Percentiles rank a stretch among this genome's conserved stretches.
phyloP scores from a whole-genome alignment of 148 eudicot genomes.

The Rhododendron ovatum region DNA sequence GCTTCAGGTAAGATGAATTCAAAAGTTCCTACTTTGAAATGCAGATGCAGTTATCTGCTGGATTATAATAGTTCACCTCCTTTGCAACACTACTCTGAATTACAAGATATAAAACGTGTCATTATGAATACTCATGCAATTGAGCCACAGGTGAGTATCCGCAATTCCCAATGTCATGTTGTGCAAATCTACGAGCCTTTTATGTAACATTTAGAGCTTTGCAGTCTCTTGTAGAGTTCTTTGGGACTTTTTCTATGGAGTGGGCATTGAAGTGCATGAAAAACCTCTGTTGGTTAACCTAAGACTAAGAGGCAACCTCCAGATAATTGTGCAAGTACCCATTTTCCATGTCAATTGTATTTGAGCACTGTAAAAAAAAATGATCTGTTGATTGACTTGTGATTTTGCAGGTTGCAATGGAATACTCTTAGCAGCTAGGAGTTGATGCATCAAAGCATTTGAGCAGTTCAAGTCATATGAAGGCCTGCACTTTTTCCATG shows the following conservation, averaged over 20 bases:
- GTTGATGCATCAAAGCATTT: constrained; percentile 75
- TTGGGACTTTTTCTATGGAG: constrained; percentile 88
- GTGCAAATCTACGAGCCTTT: not conserved
- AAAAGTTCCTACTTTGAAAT: not conserved
- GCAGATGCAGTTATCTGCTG: not conserved
- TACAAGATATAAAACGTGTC: constrained; percentile 91
- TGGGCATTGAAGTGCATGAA: constrained; percentile 99
- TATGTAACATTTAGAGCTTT: constrained; percentile 8
- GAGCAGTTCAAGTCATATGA: too few species aligned
- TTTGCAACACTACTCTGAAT: constrained; percentile 78
- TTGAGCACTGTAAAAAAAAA: not conserved
- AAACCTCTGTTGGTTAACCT: constrained; percentile 75
- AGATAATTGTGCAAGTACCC: constrained; percentile 90
- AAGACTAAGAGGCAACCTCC: constrained; percentile 75
- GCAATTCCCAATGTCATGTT: not conserved
- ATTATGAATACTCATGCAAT: constrained; percentile 96
- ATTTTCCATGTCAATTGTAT: not conserved
- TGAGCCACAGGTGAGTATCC: constrained; percentile 79
- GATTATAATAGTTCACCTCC: constrained; percentile 3
- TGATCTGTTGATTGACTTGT: not conserved
- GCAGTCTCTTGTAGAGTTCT: constrained; percentile 93
- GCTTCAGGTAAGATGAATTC: constrained; percentile 48
- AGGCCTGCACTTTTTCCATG: too few species aligned
- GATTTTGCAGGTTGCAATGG: constrained; percentile 81
- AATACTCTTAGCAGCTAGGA: constrained; percentile 84